These are phyloP conservation scores for Cordyceps javanica DNA, from an alignment of 2,329 filamentous ascomycete species.

Conservation along the genomic window DNA sequence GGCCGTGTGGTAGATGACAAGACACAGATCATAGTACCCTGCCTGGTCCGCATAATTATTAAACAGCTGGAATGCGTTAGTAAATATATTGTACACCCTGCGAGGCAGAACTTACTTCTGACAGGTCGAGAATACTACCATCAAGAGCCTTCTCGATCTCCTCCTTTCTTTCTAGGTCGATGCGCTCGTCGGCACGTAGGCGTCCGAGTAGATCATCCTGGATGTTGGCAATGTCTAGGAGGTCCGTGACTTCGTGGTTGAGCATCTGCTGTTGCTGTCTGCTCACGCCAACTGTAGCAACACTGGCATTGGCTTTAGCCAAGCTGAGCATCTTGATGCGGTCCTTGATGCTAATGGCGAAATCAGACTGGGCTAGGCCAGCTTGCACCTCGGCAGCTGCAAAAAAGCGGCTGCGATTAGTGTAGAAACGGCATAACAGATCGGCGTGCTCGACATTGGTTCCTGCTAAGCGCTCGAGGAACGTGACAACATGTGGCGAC, in stretches of 20 bases:
- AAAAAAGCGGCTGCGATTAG: conserved; percentile 75
- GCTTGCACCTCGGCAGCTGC: conserved; percentile 84
- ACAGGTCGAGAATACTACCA: conserved; percentile 70
- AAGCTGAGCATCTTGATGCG: conserved; percentile 85
- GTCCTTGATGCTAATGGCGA: conserved; percentile 71
- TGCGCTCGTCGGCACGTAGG: conserved; percentile 64
- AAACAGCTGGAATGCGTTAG: conserved; percentile 59
- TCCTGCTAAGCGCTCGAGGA: conserved; percentile 69
- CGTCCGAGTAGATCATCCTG: conserved; percentile 86
- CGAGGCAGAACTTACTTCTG: conserved; percentile 53
- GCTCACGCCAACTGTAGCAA: conserved; percentile 68
- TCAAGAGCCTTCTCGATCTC: conserved; percentile 65
- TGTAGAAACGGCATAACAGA: conserved; percentile 87
- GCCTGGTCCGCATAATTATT: conserved; percentile 87
- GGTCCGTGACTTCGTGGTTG: conserved; percentile 74
- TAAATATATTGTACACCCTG: not conserved
- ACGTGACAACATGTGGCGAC: conserved; percentile 79
- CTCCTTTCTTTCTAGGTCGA: conserved; percentile 55
- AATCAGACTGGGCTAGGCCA: conserved; percentile 75
- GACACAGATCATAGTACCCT: conserved; percentile 86
- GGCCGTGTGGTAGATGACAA: conserved; percentile 86
- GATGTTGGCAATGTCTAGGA: conserved; percentile 89
- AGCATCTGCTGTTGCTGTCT: conserved; percentile 79
- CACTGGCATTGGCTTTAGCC: conserved; percentile 88
- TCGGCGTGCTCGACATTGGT: conserved; percentile 76